Evolutionary conservation across 768 basidiomycete genomes (phyloP).

Genomic region (Leccinum obscurum): DNA sequence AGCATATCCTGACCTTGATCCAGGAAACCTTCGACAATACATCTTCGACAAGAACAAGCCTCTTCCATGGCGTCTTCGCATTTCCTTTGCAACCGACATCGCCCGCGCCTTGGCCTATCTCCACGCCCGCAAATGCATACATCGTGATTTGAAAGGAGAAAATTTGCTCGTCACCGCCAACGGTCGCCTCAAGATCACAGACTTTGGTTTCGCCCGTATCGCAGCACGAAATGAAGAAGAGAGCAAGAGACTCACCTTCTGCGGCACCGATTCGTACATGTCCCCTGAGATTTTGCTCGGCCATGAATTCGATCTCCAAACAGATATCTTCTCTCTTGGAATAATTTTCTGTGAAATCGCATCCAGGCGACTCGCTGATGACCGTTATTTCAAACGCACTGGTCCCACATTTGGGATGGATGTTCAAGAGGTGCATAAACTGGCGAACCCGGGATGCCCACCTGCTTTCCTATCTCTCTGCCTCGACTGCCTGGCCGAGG

Average conservation of each 20-base stretch:
- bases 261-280: constrained; percentile 95
- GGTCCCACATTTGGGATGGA: constrained; percentile 84
- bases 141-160: constrained; percentile 94
- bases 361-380: constrained; percentile 82
- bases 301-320: constrained; percentile 88
- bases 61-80: constrained; percentile 90
- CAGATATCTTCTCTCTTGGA: constrained; percentile 93
- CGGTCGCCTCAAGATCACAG: constrained; percentile 95
- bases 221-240: constrained; percentile 92
- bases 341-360: constrained; percentile 93
- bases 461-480: constrained; percentile 73
- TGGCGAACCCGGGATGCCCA: constrained; percentile 77
- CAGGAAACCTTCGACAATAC: constrained; percentile 78
- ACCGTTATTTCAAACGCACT: constrained; percentile 70
- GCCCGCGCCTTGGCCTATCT: constrained; percentile 95
- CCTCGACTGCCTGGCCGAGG: constrained; percentile 69
- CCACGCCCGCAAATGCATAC: constrained; percentile 88
- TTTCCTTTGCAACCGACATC: constrained; percentile 95
- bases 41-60: constrained; percentile 82
- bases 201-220: constrained; percentile 96
- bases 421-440: constrained; percentile 61
- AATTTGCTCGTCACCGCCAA: constrained; percentile 95
- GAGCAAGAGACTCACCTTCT: constrained; percentile 79
- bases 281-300: constrained; percentile 93
- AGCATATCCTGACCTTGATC: constrained; percentile 6